Conservation (phyloP, 306 rosid species). For the Malus domestica region ASM211411v1 NC_041798.1:38783501-38784000, state of each 20-base stretch:
- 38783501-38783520: too few species aligned
- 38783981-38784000: conserved; percentile 82
- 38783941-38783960: conserved; percentile 50
- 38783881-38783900: too few species aligned
- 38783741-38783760: background rate
- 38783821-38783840: background rate
- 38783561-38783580: conserved; percentile 45
- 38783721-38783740: background rate
- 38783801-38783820: background rate
- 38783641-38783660: too few species aligned
- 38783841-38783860: background rate
- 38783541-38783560: conserved; percentile 23
- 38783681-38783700: too few species aligned
- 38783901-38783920: too few species aligned
- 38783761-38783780: background rate
- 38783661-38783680: too few species aligned
- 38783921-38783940: conserved; percentile 27
- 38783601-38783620: conserved; percentile 88
- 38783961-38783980: conserved; percentile 72
- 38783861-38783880: background rate
- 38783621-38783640: background rate
- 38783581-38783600: conserved; percentile 61
- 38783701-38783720: too few species aligned
- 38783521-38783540: conserved; percentile 58
- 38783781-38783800: background rate